These are phyloP conservation scores for Colletotrichum orbiculare DNA, from an alignment of 2,329 filamentous ascomycete species.

Conservation along the genomic window DNA sequence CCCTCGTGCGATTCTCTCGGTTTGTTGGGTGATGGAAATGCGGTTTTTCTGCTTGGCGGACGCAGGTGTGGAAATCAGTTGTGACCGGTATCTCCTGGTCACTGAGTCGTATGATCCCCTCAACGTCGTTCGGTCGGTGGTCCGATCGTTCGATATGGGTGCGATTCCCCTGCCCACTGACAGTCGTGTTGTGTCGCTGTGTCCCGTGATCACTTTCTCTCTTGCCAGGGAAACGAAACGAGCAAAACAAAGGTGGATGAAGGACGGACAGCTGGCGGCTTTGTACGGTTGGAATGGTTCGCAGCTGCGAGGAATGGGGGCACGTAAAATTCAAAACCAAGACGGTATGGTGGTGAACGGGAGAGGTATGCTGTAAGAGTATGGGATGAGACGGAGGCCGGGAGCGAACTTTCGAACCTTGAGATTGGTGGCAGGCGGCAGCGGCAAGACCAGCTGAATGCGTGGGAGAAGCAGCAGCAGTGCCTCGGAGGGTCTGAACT, in stretches of 20 bases:
- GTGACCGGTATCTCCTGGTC: conserved; percentile 25
- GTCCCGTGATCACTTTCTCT: conserved; percentile 12
- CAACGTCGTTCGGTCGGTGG: conserved; percentile 33
- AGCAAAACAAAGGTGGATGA: not conserved
- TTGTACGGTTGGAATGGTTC: conserved; percentile 30
- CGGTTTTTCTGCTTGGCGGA: conserved; percentile 17
- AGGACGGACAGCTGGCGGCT: conserved; percentile 26
- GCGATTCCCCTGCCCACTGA: conserved; percentile 26
- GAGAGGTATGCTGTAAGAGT: conserved; percentile 33
- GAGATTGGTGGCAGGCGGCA: conserved; percentile 18
- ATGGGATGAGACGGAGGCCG: conserved; percentile 37
- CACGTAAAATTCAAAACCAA: conserved; percentile 29
- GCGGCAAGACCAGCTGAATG: conserved; percentile 5
- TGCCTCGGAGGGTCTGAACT: conserved; percentile 26
- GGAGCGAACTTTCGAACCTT: conserved; percentile 36
- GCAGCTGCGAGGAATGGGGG: conserved; percentile 25
- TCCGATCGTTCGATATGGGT: conserved; percentile 34
- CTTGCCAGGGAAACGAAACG: conserved; percentile 1
- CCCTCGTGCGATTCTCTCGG: conserved; percentile 2
- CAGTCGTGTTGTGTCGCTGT: conserved; percentile 4
- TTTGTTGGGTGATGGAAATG: not conserved
- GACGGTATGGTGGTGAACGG: conserved; percentile 30
- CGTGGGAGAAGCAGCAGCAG: not conserved
- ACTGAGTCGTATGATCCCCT: conserved; percentile 33
- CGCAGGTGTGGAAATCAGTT: conserved; percentile 12